Conservation (phyloP, 1,139 yeast species). For the Yamadazyma sp. region DNA sequence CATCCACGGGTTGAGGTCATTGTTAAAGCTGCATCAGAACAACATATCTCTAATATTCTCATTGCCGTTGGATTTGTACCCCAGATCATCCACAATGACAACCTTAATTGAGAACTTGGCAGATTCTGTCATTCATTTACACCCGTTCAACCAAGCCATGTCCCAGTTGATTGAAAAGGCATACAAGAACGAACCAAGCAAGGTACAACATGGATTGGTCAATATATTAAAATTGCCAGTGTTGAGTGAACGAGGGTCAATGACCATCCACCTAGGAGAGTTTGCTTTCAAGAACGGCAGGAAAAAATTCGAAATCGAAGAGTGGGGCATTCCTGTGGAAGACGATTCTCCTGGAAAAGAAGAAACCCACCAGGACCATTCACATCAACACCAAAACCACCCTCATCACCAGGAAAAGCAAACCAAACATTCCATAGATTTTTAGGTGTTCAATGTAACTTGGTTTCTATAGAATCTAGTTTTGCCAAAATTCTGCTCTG, state of each 20-base stretch:
- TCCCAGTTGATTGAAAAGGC: conserved; percentile 63
- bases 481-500: conserved; percentile 11
- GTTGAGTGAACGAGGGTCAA: conserved; percentile 73
- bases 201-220: conserved; percentile 82
- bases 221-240: conserved; percentile 73
- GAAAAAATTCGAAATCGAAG: conserved; percentile 79
- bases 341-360: conserved; percentile 62
- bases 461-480: too few relatives aligned
- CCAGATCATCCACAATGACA: conserved; percentile 51
- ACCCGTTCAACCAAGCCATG: conserved; percentile 82
- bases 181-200: conserved; percentile 69
- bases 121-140: conserved; percentile 73
- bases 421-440: conserved; percentile 39
- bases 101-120: conserved; percentile 57
- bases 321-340: conserved; percentile 95
- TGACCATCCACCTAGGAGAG: conserved; percentile 75
- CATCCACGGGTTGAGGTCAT: conserved; percentile 56
- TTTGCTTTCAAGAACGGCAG: conserved; percentile 85
- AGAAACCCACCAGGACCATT: conserved; percentile 10
- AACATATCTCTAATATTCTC: conserved; percentile 54
- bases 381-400: conserved; percentile 10
- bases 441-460: too few relatives aligned
- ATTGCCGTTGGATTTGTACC: conserved; percentile 66
- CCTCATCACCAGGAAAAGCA: conserved; percentile 19
- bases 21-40: conserved; percentile 48